A percentile compares a stretch with the other conserved stretches of the same genome.
Evolutionary conservation across 1,284 basidiomycete genomes (phyloP).

Genomic region (Cryptococcus sp.): DNA sequence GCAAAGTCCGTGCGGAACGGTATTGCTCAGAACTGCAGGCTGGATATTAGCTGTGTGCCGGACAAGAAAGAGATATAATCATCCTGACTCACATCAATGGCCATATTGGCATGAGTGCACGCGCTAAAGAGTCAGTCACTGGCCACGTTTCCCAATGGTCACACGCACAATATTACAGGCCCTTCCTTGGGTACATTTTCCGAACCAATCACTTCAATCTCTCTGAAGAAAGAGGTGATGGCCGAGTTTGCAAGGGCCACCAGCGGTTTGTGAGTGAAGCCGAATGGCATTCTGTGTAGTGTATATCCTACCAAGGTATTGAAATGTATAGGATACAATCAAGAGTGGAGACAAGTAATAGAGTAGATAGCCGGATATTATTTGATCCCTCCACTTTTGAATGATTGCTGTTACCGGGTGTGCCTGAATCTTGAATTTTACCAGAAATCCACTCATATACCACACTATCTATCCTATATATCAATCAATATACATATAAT

Average conservation of each 20-base stretch:
- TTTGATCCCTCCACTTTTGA: no score
- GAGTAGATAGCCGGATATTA: no score
- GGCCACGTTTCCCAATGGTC: conserved; percentile 5
- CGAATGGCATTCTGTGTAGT: conserved; percentile 47
- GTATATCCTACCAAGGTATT: neutral
- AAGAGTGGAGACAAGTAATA: no score
- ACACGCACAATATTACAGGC: conserved; percentile 76
- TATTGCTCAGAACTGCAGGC: conserved; percentile 44
- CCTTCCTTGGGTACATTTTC: conserved; percentile 80
- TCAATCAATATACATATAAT: neutral
- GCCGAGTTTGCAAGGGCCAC: conserved; percentile 67
- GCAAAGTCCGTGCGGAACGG: conserved; percentile 39
- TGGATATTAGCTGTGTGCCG: conserved; percentile 9
- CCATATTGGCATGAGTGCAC: conserved; percentile 88
- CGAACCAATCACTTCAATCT: conserved; percentile 73
- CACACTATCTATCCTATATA: no score
- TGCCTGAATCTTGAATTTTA: no score
- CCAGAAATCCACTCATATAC: no score
- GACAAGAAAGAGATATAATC: neutral
- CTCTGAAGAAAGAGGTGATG: conserved; percentile 77
- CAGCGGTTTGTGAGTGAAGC: conserved; percentile 60
- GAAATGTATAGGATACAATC: no score
- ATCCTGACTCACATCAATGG: conserved; percentile 80
- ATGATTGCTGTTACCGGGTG: no score
- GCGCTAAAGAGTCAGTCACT: conserved; percentile 53